Evolutionary conservation across 148 eudicot genomes (phyloP).

Genomic region (Selenicereus undatus): DNA sequence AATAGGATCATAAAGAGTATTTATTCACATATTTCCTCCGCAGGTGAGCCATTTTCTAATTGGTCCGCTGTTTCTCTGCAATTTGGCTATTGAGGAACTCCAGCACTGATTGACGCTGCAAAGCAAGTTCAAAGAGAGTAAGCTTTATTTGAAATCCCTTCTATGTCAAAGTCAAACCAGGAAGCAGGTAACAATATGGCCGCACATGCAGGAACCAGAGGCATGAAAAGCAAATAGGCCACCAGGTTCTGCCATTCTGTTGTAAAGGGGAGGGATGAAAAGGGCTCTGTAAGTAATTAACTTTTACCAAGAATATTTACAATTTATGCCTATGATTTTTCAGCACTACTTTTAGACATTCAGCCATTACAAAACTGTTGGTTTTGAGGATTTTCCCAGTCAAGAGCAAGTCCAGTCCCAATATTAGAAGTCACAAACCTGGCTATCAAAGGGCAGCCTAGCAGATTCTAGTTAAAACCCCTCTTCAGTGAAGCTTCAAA

Average conservation of each 20-base stretch:
- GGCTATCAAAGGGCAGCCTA: neutral
- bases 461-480: too few species aligned
- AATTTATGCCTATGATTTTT: too few species aligned
- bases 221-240: neutral
- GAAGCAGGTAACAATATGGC: neutral
- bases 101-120: slow-evolving; percentile 81
- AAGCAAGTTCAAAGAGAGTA: slow-evolving; percentile 8
- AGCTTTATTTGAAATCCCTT: slow-evolving; percentile 4
- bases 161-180: neutral
- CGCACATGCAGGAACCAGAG: neutral
- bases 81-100: slow-evolving; percentile 77
- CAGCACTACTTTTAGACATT: too few species aligned
- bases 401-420: neutral
- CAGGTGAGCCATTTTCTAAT: neutral
- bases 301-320: too few species aligned
- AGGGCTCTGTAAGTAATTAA: too few species aligned
- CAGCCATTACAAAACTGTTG: neutral
- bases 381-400: neutral
- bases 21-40: neutral
- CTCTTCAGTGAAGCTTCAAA: neutral
- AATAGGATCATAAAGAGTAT: neutral
- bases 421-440: neutral
- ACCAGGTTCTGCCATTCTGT: neutral
- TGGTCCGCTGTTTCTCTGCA: slow-evolving; percentile 40
- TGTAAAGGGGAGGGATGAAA: neutral